These are phyloP conservation scores for Podospora australis DNA, from an alignment of 495 filamentous ascomycete genomes.

Conservation along the genomic window DNA sequence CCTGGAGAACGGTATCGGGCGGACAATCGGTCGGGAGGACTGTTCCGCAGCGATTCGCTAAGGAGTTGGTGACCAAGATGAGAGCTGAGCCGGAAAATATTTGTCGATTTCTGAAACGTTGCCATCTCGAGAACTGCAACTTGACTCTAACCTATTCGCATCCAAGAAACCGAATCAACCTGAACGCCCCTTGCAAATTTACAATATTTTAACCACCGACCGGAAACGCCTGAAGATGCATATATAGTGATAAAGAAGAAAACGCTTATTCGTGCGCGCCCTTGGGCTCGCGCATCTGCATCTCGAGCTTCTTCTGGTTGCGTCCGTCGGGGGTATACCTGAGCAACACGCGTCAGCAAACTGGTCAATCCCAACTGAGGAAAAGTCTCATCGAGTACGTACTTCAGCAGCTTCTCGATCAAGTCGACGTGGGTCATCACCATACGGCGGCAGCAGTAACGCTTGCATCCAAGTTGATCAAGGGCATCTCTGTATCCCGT, in stretches of 20 bases:
- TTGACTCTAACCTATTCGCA: not conserved
- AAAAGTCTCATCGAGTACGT: conserved; percentile 21
- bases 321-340: conserved; percentile 48
- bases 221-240: conserved; percentile 9
- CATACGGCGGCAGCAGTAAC: conserved; percentile 98
- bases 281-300: conserved; percentile 7
- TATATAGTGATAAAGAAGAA: not conserved
- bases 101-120: too few relatives aligned
- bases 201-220: not conserved
- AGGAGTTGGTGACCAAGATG: too few relatives aligned
- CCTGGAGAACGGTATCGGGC: too few relatives aligned
- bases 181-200: conserved; percentile 4
- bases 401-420: conserved; percentile 97
- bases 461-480: conserved; percentile 84
- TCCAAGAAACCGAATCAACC: conserved; percentile 9
- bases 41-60: too few relatives aligned
- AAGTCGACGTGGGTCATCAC: conserved; percentile 99
- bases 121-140: not conserved
- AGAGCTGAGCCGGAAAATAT: too few relatives aligned
- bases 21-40: too few relatives aligned
- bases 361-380: not conserved
- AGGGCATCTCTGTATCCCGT: conserved; percentile 61
- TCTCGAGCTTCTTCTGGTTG: conserved; percentile 45
- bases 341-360: conserved; percentile 1
- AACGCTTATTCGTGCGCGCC: not conserved